A percentile compares a stretch with the other conserved stretches of the same genome.
Conservation (phyloP, 306 rosid genomes). For the Lathyrus aphaca region DNA sequence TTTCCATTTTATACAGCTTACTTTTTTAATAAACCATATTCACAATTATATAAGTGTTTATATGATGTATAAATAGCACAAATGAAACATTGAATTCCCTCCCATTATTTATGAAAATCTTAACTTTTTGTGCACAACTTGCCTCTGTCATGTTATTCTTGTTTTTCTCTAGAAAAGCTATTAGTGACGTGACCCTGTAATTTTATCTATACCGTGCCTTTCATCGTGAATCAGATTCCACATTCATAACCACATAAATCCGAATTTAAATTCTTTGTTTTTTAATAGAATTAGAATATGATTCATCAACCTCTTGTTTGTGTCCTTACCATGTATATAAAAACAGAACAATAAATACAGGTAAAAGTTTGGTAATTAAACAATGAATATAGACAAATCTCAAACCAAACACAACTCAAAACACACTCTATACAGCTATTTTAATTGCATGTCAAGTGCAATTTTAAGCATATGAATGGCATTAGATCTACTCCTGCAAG, state of each 20-base stretch:
- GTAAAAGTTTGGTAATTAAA: no score
- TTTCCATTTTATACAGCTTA: no score
- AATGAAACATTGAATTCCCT: neutral
- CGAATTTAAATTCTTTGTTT: neutral
- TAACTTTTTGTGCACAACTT: neutral
- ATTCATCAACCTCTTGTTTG: conserved; percentile 2
- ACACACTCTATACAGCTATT: no score
- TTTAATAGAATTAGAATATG: conserved; percentile 12
- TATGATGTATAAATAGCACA: neutral
- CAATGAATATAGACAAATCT: neutral
- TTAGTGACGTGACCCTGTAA: neutral
- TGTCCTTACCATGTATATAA: no score
- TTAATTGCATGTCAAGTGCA: no score
- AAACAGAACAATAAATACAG: no score
- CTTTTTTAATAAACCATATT: no score
- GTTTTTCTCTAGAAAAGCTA: neutral
- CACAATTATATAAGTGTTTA: no score
- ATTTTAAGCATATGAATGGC: no score
- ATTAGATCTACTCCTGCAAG: neutral
- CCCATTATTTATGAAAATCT: neutral
- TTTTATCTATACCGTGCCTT: neutral
- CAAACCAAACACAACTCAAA: neutral
- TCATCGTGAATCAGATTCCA: conserved; percentile 32
- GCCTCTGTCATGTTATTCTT: neutral
- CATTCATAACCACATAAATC: neutral